Evolutionary conservation across 768 basidiomycete genomes (phyloP), one percentile per base, ranked within the genome.

Genomic region (Tylopilus balloui): DNA sequence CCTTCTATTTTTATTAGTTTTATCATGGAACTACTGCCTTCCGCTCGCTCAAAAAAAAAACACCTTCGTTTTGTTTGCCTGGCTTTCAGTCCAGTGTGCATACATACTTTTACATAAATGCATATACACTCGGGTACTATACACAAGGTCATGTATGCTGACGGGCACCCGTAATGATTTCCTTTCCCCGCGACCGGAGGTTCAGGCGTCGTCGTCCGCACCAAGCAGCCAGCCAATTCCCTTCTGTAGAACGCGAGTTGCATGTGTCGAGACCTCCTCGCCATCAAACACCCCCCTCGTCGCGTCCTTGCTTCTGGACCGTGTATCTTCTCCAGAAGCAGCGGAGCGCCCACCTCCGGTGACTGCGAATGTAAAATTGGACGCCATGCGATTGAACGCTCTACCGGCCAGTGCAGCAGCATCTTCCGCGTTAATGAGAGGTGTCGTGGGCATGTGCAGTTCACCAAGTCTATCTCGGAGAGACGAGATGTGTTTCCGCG

Each of bases 141-240:
- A 61, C 37, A 50, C 48, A 34, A 47, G 21, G 29, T 27, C 40
- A 44, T 50, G 52, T 56, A 53, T 59, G 53, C 51, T 52, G 42
- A 51, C 17, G 29, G 27, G 43, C 36, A 50, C 45, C 52, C 53
- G 52, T 56, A 59, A 55, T 53, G 47, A 36, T 34, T 39, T 44
- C 32, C 48, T 21, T 31, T 37, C 6, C n/a, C 46, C 34, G n/a
- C 27, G 21, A 27, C n/a, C 15, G 38, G 19, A 24, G 21, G 24
- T 51, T 27, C n/a, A 56, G 34, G 31, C 44, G 35, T 54, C 54
- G 24, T 83, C 85, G 52, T 93, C 92, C 12, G 83, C 88, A 35
- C 95, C 95, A 49, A 98, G 83, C 24, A 98, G 74, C 95, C 95
- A 98, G 24, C 94, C 94, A 45, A 98, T 90, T 8, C 95, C 95